Evolutionary conservation across 2,329 filamentous ascomycete species (phyloP).

Genomic region (Alternaria hordeiaustralica): DNA sequence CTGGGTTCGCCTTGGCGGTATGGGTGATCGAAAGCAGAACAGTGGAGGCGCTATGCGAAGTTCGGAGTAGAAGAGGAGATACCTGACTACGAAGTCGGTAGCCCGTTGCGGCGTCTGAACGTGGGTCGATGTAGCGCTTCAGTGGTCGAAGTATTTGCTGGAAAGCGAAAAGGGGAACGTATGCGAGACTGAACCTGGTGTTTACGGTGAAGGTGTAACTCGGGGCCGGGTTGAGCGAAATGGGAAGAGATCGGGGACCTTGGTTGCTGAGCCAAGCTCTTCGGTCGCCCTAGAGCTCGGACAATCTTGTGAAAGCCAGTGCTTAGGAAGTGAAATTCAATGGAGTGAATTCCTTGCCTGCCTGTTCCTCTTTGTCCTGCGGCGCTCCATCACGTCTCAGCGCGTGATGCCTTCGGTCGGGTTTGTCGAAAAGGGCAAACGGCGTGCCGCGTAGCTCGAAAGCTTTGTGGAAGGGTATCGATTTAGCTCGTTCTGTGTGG

Average conservation of each 20-base stretch:
- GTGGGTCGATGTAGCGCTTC: neutral
- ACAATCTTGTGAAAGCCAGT: conserved; percentile 54
- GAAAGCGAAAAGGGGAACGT: neutral
- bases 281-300: conserved; percentile 29
- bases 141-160: neutral
- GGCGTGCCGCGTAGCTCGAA: conserved; percentile 67
- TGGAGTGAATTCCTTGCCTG: conserved; percentile 46
- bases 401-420: conserved; percentile 64
- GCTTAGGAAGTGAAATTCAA: conserved; percentile 50
- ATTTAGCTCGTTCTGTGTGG: neutral
- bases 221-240: neutral
- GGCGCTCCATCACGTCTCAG: conserved; percentile 13
- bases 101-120: neutral
- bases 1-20: neutral
- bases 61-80: neutral
- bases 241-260: neutral
- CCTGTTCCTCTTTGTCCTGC: conserved; percentile 40
- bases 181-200: neutral
- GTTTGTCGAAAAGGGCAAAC: conserved; percentile 70
- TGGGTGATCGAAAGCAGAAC: neutral
- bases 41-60: neutral
- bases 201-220: neutral
- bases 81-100: neutral
- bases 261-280: conserved; percentile 38
- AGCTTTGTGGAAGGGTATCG: conserved; percentile 62